Percentiles rank a stretch among this genome's conserved stretches.
phyloP scores from a whole-genome alignment of 192 early-diverging fungal species.

The Polychytrium aggregatum region DNA sequence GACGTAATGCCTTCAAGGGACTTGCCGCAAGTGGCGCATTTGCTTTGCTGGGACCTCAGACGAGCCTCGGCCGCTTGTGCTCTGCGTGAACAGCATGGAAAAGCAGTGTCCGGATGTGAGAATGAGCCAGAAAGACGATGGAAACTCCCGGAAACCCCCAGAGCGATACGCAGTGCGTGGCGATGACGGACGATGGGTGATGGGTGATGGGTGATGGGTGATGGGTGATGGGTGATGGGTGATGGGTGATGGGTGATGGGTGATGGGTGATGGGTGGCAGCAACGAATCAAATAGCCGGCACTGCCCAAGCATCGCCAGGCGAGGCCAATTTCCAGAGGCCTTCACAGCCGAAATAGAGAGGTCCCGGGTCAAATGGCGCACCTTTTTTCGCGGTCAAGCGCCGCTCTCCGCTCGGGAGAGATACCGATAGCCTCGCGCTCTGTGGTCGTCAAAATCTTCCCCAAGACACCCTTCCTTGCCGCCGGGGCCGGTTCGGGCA shows the following conservation, averaged over 20 bases:
- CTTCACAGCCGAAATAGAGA: background rate
- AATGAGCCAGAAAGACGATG: no score
- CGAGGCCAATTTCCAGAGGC: background rate
- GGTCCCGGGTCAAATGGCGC: background rate
- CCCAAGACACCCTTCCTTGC: constrained; percentile 17
- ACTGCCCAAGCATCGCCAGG: background rate
- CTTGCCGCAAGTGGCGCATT: constrained; percentile 53
- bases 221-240: no score
- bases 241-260: no score
- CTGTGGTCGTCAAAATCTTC: constrained; percentile 23
- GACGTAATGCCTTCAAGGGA: constrained; percentile 40
- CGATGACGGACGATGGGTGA: background rate
- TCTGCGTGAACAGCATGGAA: constrained; percentile 15
- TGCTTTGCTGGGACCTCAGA: constrained; percentile 31
- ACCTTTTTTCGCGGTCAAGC: constrained; percentile 65
- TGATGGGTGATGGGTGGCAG: no score
- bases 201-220: no score
- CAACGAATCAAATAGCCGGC: background rate
- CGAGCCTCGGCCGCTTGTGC: constrained; percentile 67
- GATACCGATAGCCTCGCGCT: constrained; percentile 36
- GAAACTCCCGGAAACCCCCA: no score
- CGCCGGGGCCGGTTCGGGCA: background rate
- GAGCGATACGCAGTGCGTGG: no score
- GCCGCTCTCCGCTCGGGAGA: constrained; percentile 57
- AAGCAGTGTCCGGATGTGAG: background rate